Conservation (phyloP, 2,329 filamentous ascomycete species). For the Colletotrichum sp. region DNA sequence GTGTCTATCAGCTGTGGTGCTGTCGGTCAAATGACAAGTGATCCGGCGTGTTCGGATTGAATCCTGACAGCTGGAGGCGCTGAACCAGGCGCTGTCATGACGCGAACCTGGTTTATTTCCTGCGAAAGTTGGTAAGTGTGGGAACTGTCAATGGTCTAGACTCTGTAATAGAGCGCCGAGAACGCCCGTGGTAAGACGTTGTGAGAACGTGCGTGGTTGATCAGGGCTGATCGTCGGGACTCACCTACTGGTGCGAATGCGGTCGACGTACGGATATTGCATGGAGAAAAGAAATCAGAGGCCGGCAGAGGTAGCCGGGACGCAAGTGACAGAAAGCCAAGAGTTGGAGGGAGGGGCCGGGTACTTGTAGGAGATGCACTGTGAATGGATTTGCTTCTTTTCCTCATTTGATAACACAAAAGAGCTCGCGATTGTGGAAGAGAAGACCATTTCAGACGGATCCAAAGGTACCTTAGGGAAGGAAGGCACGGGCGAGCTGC, state of each 20-base stretch:
- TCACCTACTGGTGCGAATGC: background rate
- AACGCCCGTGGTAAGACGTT: background rate
- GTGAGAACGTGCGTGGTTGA: background rate
- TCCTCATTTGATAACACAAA: background rate
- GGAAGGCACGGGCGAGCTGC: background rate
- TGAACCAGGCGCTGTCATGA: background rate
- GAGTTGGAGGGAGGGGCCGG: background rate
- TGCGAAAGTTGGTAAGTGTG: conserved; percentile 15
- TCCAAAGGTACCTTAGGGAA: background rate
- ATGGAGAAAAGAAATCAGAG: background rate
- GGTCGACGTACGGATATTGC: background rate
- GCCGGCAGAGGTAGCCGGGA: background rate
- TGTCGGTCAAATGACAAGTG: background rate
- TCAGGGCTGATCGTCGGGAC: background rate
- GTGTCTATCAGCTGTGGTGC: background rate
- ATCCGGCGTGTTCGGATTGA: background rate
- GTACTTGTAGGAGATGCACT: background rate
- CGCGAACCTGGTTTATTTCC: background rate
- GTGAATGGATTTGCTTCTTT: background rate
- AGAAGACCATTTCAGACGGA: background rate
- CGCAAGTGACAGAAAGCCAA: background rate
- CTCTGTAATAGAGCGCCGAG: background rate
- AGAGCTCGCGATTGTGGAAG: background rate
- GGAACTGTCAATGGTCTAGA: conserved; percentile 10
- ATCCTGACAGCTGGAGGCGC: background rate